Evolutionary conservation across 2,329 filamentous ascomycete genomes (phyloP), one percentile per base, ranked within the genome.

Genomic region (Immersiporthe knoxdaviesiana): DNA sequence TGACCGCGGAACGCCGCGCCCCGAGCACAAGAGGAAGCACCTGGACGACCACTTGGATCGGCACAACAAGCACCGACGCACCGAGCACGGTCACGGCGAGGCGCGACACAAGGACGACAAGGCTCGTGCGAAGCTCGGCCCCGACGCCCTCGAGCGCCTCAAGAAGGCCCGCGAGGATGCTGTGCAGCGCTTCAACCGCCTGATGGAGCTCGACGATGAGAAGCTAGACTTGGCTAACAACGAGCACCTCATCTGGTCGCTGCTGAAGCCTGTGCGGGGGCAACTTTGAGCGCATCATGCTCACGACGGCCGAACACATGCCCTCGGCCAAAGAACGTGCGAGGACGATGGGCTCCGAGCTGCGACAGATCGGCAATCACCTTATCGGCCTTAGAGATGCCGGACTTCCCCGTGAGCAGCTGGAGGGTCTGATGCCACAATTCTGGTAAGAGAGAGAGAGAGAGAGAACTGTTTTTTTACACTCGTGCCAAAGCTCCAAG

Each of bases 11-110:
- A 82, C 83, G 4, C 83, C 84, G 1, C 80, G 85, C 32, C 82
- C 84, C 12, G 87, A 90, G 50, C 79, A 83, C 65, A 91, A 90
- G 79, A 84, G 88, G 64, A 90, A 90, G 76, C 86, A 90, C 71
- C 85, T 83, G 67, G 83, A 83, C 39, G 84, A 86, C 60, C 78
- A 83, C 50, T 81, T 85, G 60, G 85, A 87, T 21, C 83, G 83
- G 24, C 79, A 79, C 64, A 79, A 81, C 58, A 87, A 87, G 73
- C 82, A 84, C 68, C 83, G 86, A 30, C 84, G 85, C 59, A 80
- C 85, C 2, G 87, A 89, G 65, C 70, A 71, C 44, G 79, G 80
- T 35, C 74, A 76, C 64, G 75, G 74, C 35, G 84, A 85, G 41
- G 80, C 80, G 35, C 77, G 74, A 11, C 72, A 72, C 37, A 80